These are phyloP conservation scores for Solanum ossicruentum DNA, from an alignment of 257 asterid species.

Conservation along the genomic window DNA sequence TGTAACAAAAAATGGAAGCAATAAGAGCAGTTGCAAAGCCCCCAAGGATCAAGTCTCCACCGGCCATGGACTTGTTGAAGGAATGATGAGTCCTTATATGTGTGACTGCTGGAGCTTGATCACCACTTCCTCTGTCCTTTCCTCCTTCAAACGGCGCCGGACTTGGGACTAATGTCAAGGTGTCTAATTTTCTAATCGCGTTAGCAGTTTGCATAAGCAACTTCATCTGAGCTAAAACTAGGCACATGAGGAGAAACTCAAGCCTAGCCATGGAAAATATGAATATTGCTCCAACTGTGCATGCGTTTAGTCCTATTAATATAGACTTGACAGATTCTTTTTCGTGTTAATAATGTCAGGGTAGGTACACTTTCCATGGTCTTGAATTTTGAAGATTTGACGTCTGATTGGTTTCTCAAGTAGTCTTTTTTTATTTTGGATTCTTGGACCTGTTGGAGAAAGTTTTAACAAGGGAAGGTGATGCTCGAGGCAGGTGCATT, in stretches of 20 bases:
- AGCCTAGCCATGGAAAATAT: conserved; percentile 8
- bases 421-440: background rate
- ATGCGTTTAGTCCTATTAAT: background rate
- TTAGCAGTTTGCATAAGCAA: background rate
- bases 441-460: background rate
- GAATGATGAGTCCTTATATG: conserved; percentile 6
- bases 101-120: background rate
- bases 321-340: background rate
- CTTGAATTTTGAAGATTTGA: background rate
- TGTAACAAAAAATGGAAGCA: conserved; percentile 23
- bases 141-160: conserved; percentile 4
- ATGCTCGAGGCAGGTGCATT: background rate
- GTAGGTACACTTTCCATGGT: background rate
- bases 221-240: background rate
- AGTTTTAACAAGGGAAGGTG: conserved; percentile 5
- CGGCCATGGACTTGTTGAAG: conserved; percentile 9
- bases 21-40: conserved; percentile 20
- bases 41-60: conserved; percentile 29
- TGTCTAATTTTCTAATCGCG: conserved; percentile 2
- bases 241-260: background rate
- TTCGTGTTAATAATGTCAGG: background rate
- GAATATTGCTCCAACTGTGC: background rate
- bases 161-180: background rate
- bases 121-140: background rate
- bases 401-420: background rate